Base-by-base conservation (phyloP, 23 red algal species). In the Gracilaria gracilis region DNA sequence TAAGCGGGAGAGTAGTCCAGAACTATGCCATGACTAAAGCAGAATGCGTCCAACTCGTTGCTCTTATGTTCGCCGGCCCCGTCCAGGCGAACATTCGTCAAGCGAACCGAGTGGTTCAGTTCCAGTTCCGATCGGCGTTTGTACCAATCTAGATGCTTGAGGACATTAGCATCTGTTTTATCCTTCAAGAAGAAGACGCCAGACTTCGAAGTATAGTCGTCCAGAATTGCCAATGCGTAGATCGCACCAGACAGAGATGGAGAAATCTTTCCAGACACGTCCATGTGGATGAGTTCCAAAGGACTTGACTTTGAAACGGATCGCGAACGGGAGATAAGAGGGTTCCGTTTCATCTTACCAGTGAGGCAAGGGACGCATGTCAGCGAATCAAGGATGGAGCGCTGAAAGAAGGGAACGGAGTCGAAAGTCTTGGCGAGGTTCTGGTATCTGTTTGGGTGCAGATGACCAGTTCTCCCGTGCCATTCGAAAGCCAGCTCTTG, bases 171-270 rank as follows among this genome's bases (percentile, higher is more conserved):
- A 62, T n/a, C 4, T 17, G 11, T 75, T 23, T 79, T 76, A 0
- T 88, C 44, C 84, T 59, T 57, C 8, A 77, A 24, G 0, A 88
- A 75, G 42, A 57, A 88, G 0, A 77, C n/a, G 57, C 1, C 69
- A 4, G 49, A 70, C 11, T 88, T 77, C n/a, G 84, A 61, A 0
- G 84, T 75, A 34, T 24, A 77, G 33, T 88, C 84, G 47, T 88
- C 72, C n/a, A 88, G 2, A 42, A 88, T 48, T 17, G 59, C 65
- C 35, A 77, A 17, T 6, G 29, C 65, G 25, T 88, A 88, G 35
- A 25, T 57, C 6, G 28, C 38, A 25, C 69, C 84, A 47, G 47
- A 50, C 5, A 88, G 31, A 11, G 69, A 88, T 19, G 44, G 42
- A 12, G 65, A 6, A 7, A 54, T 31, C 54, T 72, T 88, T 61